Evolutionary conservation across 192 early-diverging fungal species (phyloP).

Genomic region (Pilobolus umbonatus): DNA sequence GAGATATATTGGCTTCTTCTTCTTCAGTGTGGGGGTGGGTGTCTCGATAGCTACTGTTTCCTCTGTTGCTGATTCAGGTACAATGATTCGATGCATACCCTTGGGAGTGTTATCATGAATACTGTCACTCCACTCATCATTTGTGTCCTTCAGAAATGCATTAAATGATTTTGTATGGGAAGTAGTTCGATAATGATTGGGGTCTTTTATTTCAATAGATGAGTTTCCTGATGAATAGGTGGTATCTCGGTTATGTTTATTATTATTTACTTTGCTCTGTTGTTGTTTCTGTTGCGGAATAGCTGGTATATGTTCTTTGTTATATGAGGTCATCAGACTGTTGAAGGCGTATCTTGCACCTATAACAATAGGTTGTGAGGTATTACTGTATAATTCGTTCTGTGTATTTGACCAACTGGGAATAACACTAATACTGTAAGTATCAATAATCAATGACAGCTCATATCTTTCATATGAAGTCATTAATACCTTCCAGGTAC

Average conservation of each 20-base stretch:
- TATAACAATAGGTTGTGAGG: constrained; percentile 5
- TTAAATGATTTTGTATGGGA: constrained; percentile 26
- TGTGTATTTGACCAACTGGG: constrained; percentile 39
- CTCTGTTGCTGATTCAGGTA: neutral
- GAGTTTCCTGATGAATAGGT: neutral
- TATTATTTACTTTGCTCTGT: neutral
- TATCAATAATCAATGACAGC: neutral
- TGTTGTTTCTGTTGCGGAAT: constrained; percentile 1
- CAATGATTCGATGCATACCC: neutral
- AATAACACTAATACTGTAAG: constrained; percentile 36
- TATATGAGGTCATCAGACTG: constrained; percentile 28
- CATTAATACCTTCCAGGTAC: constrained; percentile 37
- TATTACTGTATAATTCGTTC: constrained; percentile 21
- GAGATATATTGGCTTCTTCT: constrained; percentile 5
- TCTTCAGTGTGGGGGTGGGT: neutral
- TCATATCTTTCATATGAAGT: neutral
- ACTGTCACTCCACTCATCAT: constrained; percentile 42
- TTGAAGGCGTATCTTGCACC: constrained; percentile 41
- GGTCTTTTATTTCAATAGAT: too few species aligned
- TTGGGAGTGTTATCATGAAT: constrained; percentile 15
- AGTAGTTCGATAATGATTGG: constrained; percentile 10
- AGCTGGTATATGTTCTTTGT: constrained; percentile 1
- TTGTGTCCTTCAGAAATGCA: constrained; percentile 37
- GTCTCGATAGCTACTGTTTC: neutral
- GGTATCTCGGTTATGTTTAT: constrained; percentile 5